Evolutionary conservation across 2,329 filamentous ascomycete genomes (phyloP), one percentile per base, ranked within the genome.

Genomic region (Pseudocercospora vitis): DNA sequence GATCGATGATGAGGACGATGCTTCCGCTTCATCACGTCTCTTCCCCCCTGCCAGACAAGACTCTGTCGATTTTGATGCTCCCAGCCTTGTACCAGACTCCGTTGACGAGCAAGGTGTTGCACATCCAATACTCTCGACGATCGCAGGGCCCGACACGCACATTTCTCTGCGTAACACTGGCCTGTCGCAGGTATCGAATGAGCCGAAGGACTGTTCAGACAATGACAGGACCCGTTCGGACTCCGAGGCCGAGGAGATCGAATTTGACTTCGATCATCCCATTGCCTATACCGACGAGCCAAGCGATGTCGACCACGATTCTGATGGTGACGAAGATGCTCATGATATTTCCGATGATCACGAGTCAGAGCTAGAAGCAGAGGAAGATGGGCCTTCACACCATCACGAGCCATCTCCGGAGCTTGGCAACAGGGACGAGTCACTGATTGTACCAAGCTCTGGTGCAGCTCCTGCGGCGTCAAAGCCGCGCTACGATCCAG

Each of bases 401-500:
- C n/a, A n/a, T 21, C 55, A 53, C 21, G 42, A 55, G 18, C 48
- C 48, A n/a, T 62, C 59, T 7, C 52, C 50, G 21, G 59, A 62
- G 48, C 50, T 55, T 32, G 59, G 55, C 33, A 44, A 48, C 26
- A 31, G 45, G n/a, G 49, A 50, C 35, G 48, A 50, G 32, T 35
- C 32, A 11, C 7, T 6, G 32, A 35, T 7, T n/a, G 11, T 14
- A 16, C 14, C 32, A 35, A 35, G 32, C 32, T n/a, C n/a, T n/a
- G n/a, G n/a, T n/a, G n/a, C n/a, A n/a, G n/a, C n/a, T n/a, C n/a
- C n/a, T 35, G n/a, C 32, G 8, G 42, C 26, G 8, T 40, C 11
- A 31, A 61, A 60, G 40, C 52, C 60, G n/a, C 60, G 53, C 18
- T 66, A 65, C 57, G 65, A 67, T 47, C 64, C 65, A 16, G 59